Evolutionary conservation across 306 rosid species (phyloP).

Genomic region (Vigna radiata): DNA sequence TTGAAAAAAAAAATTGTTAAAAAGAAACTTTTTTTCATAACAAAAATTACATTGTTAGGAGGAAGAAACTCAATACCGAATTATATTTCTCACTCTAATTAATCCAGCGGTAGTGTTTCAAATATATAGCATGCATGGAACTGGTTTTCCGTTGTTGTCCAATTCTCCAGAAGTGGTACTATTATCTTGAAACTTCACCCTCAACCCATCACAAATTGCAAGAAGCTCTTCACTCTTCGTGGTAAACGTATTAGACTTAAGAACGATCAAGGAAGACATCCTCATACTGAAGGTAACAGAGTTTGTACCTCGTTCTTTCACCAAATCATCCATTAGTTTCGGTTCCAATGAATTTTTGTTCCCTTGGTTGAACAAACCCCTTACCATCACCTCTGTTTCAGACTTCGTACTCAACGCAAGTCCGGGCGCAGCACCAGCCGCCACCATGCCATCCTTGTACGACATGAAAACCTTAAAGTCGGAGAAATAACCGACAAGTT

Average conservation of each 20-base stretch:
- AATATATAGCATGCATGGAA: background rate
- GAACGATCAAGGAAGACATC: background rate
- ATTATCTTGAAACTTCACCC: constrained; percentile 20
- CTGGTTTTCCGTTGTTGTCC: background rate
- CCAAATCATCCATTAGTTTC: background rate
- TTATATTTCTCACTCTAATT: too few species aligned
- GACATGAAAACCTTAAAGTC: background rate
- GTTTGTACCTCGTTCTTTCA: background rate
- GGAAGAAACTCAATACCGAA: too few species aligned
- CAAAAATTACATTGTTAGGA: too few species aligned
- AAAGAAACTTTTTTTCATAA: too few species aligned
- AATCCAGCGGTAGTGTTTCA: background rate
- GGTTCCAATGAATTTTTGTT: background rate
- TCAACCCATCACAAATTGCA: constrained; percentile 10
- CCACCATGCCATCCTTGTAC: background rate
- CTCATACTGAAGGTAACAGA: background rate
- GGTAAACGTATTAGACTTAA: background rate
- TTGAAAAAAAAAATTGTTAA: too few species aligned
- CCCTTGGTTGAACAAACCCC: background rate
- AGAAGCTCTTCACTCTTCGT: background rate
- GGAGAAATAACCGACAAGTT: background rate
- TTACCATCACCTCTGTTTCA: background rate
- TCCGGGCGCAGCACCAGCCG: background rate
- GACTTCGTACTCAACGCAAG: background rate
- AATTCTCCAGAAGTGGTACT: background rate